Evolutionary conservation across 495 filamentous ascomycete species (phyloP), one percentile per base, ranked within the genome.

Genomic region (Neurospora tetrasperma): DNA sequence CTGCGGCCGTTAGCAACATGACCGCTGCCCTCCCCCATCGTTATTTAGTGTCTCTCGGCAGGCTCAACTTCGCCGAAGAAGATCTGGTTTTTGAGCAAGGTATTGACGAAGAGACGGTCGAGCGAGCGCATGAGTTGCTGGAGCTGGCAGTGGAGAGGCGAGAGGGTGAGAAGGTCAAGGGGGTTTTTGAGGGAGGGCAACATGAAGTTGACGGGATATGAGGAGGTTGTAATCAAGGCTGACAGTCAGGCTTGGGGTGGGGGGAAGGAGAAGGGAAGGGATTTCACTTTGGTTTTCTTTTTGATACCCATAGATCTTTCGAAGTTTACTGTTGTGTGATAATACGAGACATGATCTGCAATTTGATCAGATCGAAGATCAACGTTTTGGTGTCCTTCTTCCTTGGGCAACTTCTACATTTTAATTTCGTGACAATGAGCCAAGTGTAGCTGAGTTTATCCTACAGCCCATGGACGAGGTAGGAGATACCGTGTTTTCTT

Each of bases 51-150:
- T 81, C 80, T 27, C 70, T 86, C 46, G 83, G 82, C 12, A 79
- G 85, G 75, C 77, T 86, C 20, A 83, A 77, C n/a, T 86, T 85
- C 71, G 80, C 81, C 5, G 79, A 82, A 40, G 85, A 86, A 31
- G 83, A 84, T 48, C 71, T 84, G 41, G 79, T 85, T 2, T 77
- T 85, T 40, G 85, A 86, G 72, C 75, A 74, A 0, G 78, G 78
- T 18, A 80, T 83, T 40, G 79, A 79, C 8, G 74, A 74, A 5
- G 79, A 84, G 23, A 85, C 83, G n/a, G 80, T 79, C 16, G 85
- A 86, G 71, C 73, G 82, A 68, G 85, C 85, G 23, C 82, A 85
- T 44, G 83, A 85, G 71, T 68, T 86, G 44, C 74, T 86, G 2
- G 84, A 86, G 77, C 59, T 85, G 70, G 82, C 81, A 3, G 84